Evolutionary conservation across 306 rosid genomes (phyloP), one percentile per base, ranked within the genome.

Genomic region (Castanea mollissima): DNA sequence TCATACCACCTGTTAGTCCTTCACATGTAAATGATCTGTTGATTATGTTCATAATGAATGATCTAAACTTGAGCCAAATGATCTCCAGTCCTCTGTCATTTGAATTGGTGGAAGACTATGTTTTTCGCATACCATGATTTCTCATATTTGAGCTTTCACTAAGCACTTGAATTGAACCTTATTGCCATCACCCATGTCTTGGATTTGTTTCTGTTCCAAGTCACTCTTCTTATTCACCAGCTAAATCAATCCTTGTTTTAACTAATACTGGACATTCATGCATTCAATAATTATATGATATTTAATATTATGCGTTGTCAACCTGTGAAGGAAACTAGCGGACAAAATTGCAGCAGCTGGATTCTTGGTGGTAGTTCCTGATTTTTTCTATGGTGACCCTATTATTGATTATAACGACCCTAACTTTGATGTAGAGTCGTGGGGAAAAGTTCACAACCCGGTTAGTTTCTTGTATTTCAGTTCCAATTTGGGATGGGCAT

Each of bases 321-420:
- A 0, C 0, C 2, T 38, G 44, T 38, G 10, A 38, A 6, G 44
- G 44, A 6, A 38, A 38, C 44, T 38, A 38, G 93, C 90, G 0
- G 91, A 89, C 83, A 89, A 89, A 84, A 59, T 79, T 57, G 91
- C 90, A 75, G 77, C 82, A 1, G 57, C 87, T 44, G 90, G 90
- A 68, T 87, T 84, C 83, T 84, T 85, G 41, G 96, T 86, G 76
- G 86, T 86, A 55, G 88, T 87, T 82, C 96, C 96, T 35, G 91
- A 87, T 85, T 87, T 85, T 74, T 80, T 89, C 1, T 70, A 78
- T 31, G 87, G 86, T 51, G 88, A 89, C 74, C 73, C 46, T 67
- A 23, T 19, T 71, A 82, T 46, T 46, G 54, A 84, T 68, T 71
- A 21, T 35, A 34, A 77, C 0, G 46, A 87, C 46, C 85, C 84